Base-by-base conservation (phyloP, 768 basidiomycete genomes). In the Amanita muscaria region DNA sequence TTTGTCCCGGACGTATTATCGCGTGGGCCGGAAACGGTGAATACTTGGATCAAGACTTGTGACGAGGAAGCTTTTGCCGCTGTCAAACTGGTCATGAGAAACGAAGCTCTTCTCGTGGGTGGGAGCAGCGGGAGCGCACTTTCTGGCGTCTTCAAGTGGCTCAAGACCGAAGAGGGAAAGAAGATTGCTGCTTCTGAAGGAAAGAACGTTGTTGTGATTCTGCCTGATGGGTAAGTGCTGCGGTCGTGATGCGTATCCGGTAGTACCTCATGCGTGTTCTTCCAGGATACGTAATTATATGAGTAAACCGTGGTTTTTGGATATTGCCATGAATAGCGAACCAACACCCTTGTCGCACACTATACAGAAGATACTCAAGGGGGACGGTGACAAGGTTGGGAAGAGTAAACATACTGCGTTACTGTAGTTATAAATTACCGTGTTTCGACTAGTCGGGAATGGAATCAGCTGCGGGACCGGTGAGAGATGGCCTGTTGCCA, bases 91-190 rank as follows among this genome's bases (percentile, higher is more conserved):
- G 59, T 96, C 19, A 96, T 96, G 77, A 74, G 80, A 42, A 72
- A 66, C 24, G 94, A 97, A 64, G 93, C 88, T 1, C 72, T 98
- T 7, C 72, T 99, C 2, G 85, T 96, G 3, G 96, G 96, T 5
- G 96, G 96, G 2, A 93, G 88, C 57, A 88, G 85, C 52, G 96
- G 96, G 0, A 89, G 87, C 58, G 80, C 84, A 0, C 65, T 98
- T 30, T 73, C 79, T 19, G 90, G 86, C 34, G 76, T 88, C 4
- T 56, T 96, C 33, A 60, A 72, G 40, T 97, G 86, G 80, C 66
- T 99, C 44, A 79, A 74, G 53, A 80, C 73, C 5, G 74, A 76
- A 5, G 76, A 75, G 36, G 94, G 93, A 0, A 63, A 66, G 53
- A 57, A 63, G 22, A 62, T 87, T 7, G 83, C 82, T 0, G 66